Percentiles rank a stretch among this genome's conserved stretches.
These are phyloP conservation scores for Lojkania enalia DNA, from an alignment of 2,329 filamentous ascomycete species.

Conservation along the genomic window DNA sequence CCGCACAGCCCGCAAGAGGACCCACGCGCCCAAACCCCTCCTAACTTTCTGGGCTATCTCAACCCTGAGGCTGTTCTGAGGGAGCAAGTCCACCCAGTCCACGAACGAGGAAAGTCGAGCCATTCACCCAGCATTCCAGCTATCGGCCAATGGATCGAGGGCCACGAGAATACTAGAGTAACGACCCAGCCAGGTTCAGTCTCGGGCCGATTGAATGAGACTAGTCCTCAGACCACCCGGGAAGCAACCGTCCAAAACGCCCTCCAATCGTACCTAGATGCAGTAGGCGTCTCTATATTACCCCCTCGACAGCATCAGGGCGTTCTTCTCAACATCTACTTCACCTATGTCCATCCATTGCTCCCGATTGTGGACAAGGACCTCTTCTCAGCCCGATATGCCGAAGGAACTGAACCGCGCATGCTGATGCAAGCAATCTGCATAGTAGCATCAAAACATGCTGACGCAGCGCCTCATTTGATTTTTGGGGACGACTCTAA, in stretches of 20 bases:
- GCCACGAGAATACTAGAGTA: slow-evolving; percentile 27
- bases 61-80: slow-evolving; percentile 53
- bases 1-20: slow-evolving; percentile 35
- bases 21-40: slow-evolving; percentile 37
- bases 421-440: slow-evolving; percentile 52
- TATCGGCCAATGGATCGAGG: slow-evolving; percentile 44
- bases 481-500: slow-evolving; percentile 41
- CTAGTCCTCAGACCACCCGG: slow-evolving; percentile 34
- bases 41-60: slow-evolving; percentile 52
- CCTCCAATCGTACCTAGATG: slow-evolving; percentile 43
- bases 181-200: slow-evolving; percentile 28
- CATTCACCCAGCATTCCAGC: slow-evolving; percentile 34
- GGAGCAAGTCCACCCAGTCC: slow-evolving; percentile 43
- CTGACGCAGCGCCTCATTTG: slow-evolving; percentile 46
- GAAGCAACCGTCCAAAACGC: slow-evolving; percentile 38
- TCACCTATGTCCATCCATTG: slow-evolving; percentile 51
- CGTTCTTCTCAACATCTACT: slow-evolving; percentile 51
- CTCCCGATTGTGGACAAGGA: slow-evolving; percentile 52
- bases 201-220: slow-evolving; percentile 32
- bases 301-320: slow-evolving; percentile 42
- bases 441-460: slow-evolving; percentile 53
- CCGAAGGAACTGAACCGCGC: slow-evolving; percentile 41
- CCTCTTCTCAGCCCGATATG: slow-evolving; percentile 45
- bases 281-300: slow-evolving; percentile 40
- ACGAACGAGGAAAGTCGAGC: slow-evolving; percentile 31